Base-by-base conservation (phyloP, 805 yeast species). In the Wickerhamiella qilinensis region DNA sequence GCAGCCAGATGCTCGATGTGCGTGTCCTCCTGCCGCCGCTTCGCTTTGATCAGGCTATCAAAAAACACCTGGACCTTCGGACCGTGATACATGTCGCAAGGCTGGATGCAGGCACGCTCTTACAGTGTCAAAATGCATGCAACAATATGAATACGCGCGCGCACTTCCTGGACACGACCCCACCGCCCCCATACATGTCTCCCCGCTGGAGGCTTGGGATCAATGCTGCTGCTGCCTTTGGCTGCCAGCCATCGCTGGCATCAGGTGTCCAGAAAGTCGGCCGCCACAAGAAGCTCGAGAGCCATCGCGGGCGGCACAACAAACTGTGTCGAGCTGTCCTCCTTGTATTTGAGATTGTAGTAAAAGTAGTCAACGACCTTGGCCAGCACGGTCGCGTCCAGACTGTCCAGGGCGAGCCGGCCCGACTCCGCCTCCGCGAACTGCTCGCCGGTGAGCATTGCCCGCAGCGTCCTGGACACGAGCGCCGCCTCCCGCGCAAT, bases 231-330 rank as follows among this genome's bases (percentile, higher is more conserved):
- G n/a, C n/a, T n/a, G n/a, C n/a, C n/a, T n/a, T n/a, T n/a, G n/a
- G n/a, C n/a, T n/a, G n/a, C n/a, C n/a, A n/a, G n/a, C n/a, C n/a
- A n/a, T n/a, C n/a, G n/a, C n/a, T n/a, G n/a, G n/a, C n/a, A 7
- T 19, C 24, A 40, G 3, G 40, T 76, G 48, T 82, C 88, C 49
- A 84, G 60, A 54, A 73, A 88, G 54, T 91, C 98, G 2, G 97
- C 94, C 20, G 94, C 94, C 28, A 91, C 88, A 33, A 91, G 59
- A 47, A 88, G 61, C 54, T 91, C 97, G 44, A 88, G 62, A 0
- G 97, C 94, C 73, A 88, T 70, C 47, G 84, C 96, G 0, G 96
- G 86, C 1, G 97, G 95, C 2, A 91, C 73, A 28, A 80, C 79
- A 57, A 91, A 91, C 3, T 70, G 73, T 6, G 41, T 48, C 20